Evolutionary conservation across 768 basidiomycete genomes (phyloP), one percentile per base, ranked within the genome.

Genomic region (Psilocybe sp.): DNA sequence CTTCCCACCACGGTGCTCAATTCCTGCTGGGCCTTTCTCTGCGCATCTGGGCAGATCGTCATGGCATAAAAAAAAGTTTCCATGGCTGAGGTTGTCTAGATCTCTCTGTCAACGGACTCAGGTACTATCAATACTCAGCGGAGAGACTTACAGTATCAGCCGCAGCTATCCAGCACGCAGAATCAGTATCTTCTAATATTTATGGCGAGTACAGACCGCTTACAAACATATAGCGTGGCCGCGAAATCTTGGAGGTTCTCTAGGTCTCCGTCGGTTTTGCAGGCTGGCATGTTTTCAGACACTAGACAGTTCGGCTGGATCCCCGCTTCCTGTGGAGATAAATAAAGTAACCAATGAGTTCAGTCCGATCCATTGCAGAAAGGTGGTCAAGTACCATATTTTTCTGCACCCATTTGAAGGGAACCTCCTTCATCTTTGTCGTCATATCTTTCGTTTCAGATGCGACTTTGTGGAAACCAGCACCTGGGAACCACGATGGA

Each of bases 401-500:
- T 37, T 53, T 56, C 45, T 47, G 51, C 1, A 58, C 58, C 39
- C 56, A 51, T 9, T 60, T 55, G 34, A 62, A 60, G 0, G 62
- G 62, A 10, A 56, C 44, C 40, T 62, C 53, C 19, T 43, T 46
- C 53, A 66, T 54, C 11, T 58, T 46, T 9, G 51, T 36, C 1
- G 55, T 55, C 38, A 55, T 35, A 18, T 54, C 46, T 32, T 35
- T 45, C 5, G 48, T 46, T 33, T 59, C 50, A 36, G 50, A 42
- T 5, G 54, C 60, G n/a, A 53, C 47, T 9, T 41, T 42, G 28
- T 63, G 54, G 53, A 65, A 68, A 1, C 56, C 56, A 13, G 67
- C 60, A 2, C 68, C 69, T 4, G 69, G 68, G 44, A 69, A 62
- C 68, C 67, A 69, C 15, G 50, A 46, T 5, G 67, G 66, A 10